These are phyloP conservation scores for Penicillium sp. DNA, from an alignment of 2,329 filamentous ascomycete genomes.

Conservation along the genomic window DNA sequence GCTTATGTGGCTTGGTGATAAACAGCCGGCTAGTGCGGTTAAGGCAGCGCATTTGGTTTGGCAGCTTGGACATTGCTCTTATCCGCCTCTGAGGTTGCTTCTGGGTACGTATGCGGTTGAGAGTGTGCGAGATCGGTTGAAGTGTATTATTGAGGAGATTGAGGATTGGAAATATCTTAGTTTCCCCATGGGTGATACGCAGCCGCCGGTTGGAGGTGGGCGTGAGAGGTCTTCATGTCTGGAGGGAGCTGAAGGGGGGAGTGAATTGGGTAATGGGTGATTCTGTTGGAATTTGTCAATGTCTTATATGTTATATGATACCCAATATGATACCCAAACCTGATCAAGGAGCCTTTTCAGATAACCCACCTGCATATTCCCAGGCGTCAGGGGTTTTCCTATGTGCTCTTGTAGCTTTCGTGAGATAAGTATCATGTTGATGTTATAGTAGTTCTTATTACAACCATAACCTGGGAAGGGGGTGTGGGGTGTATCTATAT, in stretches of 20 bases:
- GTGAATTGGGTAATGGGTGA: conserved; percentile 2
- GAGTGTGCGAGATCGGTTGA: conserved; percentile 84
- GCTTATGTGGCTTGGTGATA: conserved; percentile 90
- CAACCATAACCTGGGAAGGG: too few relatives aligned
- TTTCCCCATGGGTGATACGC: conserved; percentile 53
- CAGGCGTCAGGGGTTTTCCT: neutral
- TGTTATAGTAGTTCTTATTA: too few relatives aligned
- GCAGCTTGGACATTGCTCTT: conserved; percentile 93
- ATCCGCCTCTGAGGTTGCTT: conserved; percentile 81
- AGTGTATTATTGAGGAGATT: conserved; percentile 90
- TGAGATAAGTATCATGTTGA: too few relatives aligned
- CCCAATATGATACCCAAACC: conserved; percentile 4
- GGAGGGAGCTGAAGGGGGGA: neutral
- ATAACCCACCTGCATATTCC: neutral
- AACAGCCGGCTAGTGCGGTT: conserved; percentile 87
- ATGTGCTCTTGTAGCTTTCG: neutral
- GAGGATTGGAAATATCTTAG: conserved; percentile 90
- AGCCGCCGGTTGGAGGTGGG: conserved; percentile 9
- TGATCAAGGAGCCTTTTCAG: neutral
- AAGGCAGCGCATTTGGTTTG: conserved; percentile 92
- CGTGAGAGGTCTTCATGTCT: conserved; percentile 1
- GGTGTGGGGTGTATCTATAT: too few relatives aligned
- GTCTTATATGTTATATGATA: conserved; percentile 6
- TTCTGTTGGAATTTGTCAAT: neutral
- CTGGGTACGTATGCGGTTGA: conserved; percentile 93